Evolutionary conservation across 169 alveolate genomes (phyloP).

Genomic region (Plasmodium blacklocki): DNA sequence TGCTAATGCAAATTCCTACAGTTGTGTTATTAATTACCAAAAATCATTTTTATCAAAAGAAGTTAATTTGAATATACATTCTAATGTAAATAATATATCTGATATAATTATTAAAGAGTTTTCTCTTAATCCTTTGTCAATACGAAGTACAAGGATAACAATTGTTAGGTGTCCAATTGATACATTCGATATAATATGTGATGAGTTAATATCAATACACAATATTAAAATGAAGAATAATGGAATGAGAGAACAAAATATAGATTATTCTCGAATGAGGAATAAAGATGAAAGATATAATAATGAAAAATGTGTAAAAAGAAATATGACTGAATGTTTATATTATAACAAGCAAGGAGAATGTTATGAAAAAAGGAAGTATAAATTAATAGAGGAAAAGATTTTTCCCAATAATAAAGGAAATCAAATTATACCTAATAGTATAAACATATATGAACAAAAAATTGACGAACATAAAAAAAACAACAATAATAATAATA

Average conservation of each 20-base stretch:
- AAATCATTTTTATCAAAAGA: slow-evolving; percentile 84
- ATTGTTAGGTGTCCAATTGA: slow-evolving; percentile 57
- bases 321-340: background rate
- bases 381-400: no score
- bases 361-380: background rate
- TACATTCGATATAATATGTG: slow-evolving; percentile 25
- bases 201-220: slow-evolving; percentile 12
- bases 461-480: no score
- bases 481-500: background rate
- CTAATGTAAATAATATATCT: slow-evolving; percentile 81
- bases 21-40: slow-evolving; percentile 87
- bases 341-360: background rate
- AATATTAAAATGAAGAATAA: background rate
- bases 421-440: no score
- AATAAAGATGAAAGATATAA: background rate
- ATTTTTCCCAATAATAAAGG: no score
- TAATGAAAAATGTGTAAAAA: background rate
- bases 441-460: no score
- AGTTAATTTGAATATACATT: slow-evolving; percentile 82
- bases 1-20: slow-evolving; percentile 78
- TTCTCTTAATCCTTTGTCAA: slow-evolving; percentile 47
- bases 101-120: slow-evolving; percentile 64
- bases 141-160: slow-evolving; percentile 31
- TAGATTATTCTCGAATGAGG: background rate
- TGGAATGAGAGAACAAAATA: background rate